Evolutionary conservation across 805 yeast genomes (phyloP).

Genomic region (Metschnikowia gruessii): DNA sequence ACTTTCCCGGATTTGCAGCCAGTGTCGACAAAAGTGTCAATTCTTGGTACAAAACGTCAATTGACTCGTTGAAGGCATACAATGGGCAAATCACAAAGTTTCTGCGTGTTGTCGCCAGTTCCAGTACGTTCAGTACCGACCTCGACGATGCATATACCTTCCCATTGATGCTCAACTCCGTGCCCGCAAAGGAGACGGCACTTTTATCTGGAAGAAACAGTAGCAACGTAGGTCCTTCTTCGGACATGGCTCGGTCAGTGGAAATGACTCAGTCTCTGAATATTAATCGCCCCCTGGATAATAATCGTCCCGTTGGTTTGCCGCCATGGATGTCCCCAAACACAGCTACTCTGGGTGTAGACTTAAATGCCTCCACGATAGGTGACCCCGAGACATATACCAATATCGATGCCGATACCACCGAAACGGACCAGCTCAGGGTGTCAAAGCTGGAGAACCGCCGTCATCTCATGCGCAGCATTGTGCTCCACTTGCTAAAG

Average conservation of each 20-base stretch:
- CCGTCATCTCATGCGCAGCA: conserved; percentile 34
- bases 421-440: neutral
- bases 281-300: too few relatives aligned
- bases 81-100: conserved; percentile 35
- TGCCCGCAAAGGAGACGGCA: conserved; percentile 20
- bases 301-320: too few relatives aligned
- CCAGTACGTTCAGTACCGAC: conserved; percentile 28
- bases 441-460: conserved; percentile 25
- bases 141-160: conserved; percentile 43
- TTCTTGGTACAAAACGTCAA: conserved; percentile 37
- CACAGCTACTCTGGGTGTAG: too few relatives aligned
- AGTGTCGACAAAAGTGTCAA: conserved; percentile 20
- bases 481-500: conserved; percentile 38
- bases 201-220: too few relatives aligned
- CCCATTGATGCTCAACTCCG: conserved; percentile 32
- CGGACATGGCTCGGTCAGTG: too few relatives aligned
- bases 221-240: too few relatives aligned
- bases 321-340: too few relatives aligned
- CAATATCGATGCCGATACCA: too few relatives aligned
- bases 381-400: neutral
- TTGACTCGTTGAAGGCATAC: conserved; percentile 32
- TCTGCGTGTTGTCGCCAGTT: conserved; percentile 31
- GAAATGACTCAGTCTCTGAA: too few relatives aligned
- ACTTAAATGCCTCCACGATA: too few relatives aligned
- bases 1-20: neutral